A percentile compares a stretch with the other conserved stretches of the same genome.
Evolutionary conservation across 2,329 filamentous ascomycete species (phyloP).

Genomic region (Ceratocystis colombiana): DNA sequence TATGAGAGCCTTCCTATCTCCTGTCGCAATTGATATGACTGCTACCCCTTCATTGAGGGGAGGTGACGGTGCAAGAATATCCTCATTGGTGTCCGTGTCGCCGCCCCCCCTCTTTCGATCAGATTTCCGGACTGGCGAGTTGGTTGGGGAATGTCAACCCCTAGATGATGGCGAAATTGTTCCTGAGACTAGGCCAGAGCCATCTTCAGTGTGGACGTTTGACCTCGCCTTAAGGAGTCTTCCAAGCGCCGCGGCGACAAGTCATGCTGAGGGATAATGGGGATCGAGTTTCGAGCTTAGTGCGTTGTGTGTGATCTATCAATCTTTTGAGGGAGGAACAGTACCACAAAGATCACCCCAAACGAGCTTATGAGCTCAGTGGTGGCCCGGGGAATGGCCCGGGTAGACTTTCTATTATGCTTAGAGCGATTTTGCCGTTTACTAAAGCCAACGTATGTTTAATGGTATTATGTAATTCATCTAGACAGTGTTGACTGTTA

Average conservation of each 20-base stretch:
- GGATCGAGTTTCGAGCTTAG: not conserved
- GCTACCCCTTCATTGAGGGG: not conserved
- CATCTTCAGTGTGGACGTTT: not conserved
- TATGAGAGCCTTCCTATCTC: conserved; percentile 13
- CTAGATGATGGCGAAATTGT: not conserved
- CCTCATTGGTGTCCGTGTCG: not conserved
- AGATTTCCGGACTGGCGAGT: not conserved
- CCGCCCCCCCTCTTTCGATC: not conserved
- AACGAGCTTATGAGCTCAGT: not conserved
- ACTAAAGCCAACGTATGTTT: not conserved
- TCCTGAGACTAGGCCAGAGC: not conserved
- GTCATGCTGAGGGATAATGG: not conserved
- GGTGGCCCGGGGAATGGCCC: not conserved
- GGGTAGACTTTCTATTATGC: not conserved
- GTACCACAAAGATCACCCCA: not conserved
- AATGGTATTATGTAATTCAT: not conserved
- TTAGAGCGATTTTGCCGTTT: not conserved
- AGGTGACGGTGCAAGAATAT: not conserved
- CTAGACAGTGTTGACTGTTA: not conserved
- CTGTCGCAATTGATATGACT: conserved; percentile 10
- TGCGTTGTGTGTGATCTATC: not conserved
- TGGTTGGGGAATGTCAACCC: not conserved
- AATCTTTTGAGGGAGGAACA: conserved; percentile 7
- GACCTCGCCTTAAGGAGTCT: not conserved
- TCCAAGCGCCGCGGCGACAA: not conserved